phyloP scores from a whole-genome alignment of 805 yeast genomes.

The Kodamaea fukazawae region DNA sequence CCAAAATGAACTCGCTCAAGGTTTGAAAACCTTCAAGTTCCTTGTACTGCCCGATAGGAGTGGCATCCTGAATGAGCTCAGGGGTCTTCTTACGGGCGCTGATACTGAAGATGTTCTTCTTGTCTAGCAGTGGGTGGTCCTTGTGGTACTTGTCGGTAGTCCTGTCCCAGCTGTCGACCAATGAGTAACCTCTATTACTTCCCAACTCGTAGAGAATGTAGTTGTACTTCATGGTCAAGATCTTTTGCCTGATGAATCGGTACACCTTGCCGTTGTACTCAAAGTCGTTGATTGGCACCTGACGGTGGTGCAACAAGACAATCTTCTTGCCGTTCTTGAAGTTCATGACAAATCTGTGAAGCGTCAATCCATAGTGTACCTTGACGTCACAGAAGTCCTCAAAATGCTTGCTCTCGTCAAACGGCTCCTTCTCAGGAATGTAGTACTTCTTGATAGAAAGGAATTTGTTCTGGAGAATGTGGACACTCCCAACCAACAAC shows the following conservation, averaged over 20 bases:
- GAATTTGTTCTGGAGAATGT: conserved; percentile 1
- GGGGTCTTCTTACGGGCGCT: conserved; percentile 1
- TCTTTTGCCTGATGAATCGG: conserved; percentile 6
- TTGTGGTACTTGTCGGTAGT: conserved; percentile 4
- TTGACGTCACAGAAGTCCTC: conserved; percentile 3
- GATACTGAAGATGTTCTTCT: conserved; percentile 1
- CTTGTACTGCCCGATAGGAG: conserved; percentile 6
- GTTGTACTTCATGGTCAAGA: conserved; percentile 1
- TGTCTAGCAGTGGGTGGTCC: not conserved
- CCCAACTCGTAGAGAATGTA: conserved; percentile 3
- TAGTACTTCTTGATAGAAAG: conserved; percentile 1
- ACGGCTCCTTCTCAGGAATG: not conserved
- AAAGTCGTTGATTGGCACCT: conserved; percentile 8
- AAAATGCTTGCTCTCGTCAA: conserved; percentile 3
- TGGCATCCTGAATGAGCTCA: conserved; percentile 4
- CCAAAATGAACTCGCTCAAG: no score
- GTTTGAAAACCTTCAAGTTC: not conserved
- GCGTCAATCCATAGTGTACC: conserved; percentile 3
- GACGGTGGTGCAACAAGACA: conserved; percentile 7
- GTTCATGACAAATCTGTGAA: conserved; percentile 1
- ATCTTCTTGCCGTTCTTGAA: conserved; percentile 4
- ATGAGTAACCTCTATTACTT: conserved; percentile 2
- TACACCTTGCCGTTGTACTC: conserved; percentile 9
- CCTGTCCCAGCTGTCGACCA: conserved; percentile 10
- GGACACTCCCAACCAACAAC: not conserved